Evolutionary conservation across 1,284 basidiomycete genomes (phyloP).

Genomic region (Ganoderma resinaceum): DNA sequence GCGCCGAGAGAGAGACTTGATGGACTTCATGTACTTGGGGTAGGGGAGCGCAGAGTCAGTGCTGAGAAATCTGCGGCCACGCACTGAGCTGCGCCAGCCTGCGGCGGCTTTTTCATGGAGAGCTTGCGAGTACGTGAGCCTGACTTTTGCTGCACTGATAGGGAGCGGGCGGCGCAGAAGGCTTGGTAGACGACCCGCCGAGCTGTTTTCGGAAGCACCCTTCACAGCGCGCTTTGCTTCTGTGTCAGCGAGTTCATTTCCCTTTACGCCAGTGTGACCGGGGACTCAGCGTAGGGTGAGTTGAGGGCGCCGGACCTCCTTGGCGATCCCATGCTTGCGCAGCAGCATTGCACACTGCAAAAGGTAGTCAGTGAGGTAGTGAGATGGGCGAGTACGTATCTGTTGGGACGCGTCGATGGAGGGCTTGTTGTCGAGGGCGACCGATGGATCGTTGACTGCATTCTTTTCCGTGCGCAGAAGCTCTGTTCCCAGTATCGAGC

Average conservation of each 20-base stretch:
- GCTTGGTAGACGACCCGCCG: constrained; percentile 19
- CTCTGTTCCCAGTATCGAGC: background rate
- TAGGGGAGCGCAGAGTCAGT: constrained; percentile 26
- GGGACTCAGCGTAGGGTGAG: constrained; percentile 24
- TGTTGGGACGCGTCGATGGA: background rate
- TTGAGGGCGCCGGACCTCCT: background rate
- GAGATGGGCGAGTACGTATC: background rate
- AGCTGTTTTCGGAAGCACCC: background rate
- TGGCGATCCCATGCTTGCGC: background rate
- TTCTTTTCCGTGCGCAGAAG: background rate
- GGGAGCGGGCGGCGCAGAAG: constrained; percentile 24
- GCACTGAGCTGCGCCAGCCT: constrained; percentile 4
- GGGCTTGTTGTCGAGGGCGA: background rate
- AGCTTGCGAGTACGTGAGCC: background rate
- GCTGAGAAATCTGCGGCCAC: background rate
- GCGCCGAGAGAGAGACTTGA: constrained; percentile 12
- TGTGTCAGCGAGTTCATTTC: constrained; percentile 31
- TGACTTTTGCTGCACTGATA: background rate
- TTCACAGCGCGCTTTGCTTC: too few species aligned
- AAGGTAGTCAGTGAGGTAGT: constrained; percentile 1
- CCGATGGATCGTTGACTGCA: background rate
- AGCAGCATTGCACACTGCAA: background rate
- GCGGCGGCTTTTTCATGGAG: background rate
- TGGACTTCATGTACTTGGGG: background rate
- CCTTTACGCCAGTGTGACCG: constrained; percentile 25